Conservation (phyloP, 2,329 filamentous ascomycete genomes). For the Cercospora janseana region DNA sequence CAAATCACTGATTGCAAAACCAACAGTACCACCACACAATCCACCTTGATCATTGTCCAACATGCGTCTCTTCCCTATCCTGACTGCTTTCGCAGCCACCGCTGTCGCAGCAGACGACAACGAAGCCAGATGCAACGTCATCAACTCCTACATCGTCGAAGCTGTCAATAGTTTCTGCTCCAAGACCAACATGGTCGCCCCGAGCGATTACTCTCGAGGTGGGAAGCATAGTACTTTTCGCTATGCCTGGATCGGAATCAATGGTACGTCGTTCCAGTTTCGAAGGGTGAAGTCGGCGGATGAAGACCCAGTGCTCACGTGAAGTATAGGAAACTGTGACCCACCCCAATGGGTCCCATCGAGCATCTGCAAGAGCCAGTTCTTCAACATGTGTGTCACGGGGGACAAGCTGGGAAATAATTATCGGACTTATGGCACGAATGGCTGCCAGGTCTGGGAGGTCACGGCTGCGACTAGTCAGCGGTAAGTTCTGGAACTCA, state of each 20-base stretch:
- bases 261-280: too few species aligned
- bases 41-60: not conserved
- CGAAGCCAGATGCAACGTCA: conserved; percentile 6
- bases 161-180: conserved; percentile 15
- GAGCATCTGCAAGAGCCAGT: conserved; percentile 8
- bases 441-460: conserved; percentile 14
- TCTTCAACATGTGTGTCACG: conserved; percentile 11
- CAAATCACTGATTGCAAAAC: not conserved
- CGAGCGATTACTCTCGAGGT: not conserved
- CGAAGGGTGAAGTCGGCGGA: not conserved
- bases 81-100: not conserved
- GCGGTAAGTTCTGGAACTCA: conserved; percentile 1
- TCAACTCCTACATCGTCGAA: conserved; percentile 9
- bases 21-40: not conserved
- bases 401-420: conserved; percentile 1
- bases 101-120: not conserved
- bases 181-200: conserved; percentile 15
- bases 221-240: not conserved
- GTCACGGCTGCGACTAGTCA: conserved; percentile 2
- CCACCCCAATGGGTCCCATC: conserved; percentile 16
- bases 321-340: conserved; percentile 6
- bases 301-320: not conserved
- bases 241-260: not conserved
- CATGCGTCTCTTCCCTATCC: conserved; percentile 4
- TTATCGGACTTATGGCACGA: not conserved